These are phyloP conservation scores for Plasmodium inui DNA, from an alignment of 169 alveolate species.

Conservation along the genomic window DNA sequence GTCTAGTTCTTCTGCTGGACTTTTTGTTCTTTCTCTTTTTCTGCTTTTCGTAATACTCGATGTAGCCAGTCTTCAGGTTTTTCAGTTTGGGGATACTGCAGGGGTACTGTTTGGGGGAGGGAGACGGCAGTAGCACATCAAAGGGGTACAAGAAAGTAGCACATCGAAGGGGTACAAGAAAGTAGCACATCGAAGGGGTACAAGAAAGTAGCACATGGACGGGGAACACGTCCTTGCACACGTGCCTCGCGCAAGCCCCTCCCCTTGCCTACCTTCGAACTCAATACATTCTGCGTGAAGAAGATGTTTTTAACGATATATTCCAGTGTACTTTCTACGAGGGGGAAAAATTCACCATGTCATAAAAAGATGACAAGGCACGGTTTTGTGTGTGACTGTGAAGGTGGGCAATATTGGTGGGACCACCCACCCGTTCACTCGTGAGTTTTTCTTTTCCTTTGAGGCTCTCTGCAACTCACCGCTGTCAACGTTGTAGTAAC, in stretches of 20 bases:
- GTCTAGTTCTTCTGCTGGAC: conserved; percentile 5
- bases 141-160: background rate
- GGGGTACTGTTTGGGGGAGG: conserved; percentile 47
- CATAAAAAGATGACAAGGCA: background rate
- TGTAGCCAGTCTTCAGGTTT: conserved; percentile 69
- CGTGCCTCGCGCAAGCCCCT: background rate
- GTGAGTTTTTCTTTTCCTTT: background rate
- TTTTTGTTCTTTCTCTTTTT: conserved; percentile 43
- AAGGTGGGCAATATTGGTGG: background rate
- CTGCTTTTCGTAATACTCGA: conserved; percentile 67
- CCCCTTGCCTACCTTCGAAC: conserved; percentile 39
- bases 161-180: background rate
- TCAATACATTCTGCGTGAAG: conserved; percentile 54
- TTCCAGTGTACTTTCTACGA: conserved; percentile 67
- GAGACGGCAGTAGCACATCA: background rate
- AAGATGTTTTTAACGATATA: conserved; percentile 68
- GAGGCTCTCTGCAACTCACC: background rate
- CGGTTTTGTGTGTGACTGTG: background rate
- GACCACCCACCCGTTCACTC: background rate
- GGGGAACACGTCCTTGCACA: background rate
- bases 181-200: background rate
- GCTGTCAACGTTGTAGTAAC: conserved; percentile 78
- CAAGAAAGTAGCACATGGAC: background rate
- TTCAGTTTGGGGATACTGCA: conserved; percentile 71
- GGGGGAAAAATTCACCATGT: background rate